Evolutionary conservation across 176 grass and related monocot genomes (phyloP).

Genomic region (Rhynchospora breviuscula): DNA sequence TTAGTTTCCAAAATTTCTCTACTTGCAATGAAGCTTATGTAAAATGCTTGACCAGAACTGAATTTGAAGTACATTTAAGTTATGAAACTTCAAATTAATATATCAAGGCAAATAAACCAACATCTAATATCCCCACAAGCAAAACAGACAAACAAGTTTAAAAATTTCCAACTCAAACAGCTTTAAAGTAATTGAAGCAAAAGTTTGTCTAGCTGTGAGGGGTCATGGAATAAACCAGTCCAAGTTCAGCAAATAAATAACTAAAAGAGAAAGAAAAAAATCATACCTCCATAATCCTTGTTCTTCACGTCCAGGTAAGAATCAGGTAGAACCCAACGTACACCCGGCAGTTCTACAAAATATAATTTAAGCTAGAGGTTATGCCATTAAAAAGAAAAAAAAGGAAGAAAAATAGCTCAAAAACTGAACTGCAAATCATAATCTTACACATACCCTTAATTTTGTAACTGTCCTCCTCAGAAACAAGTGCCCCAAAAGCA

Average conservation of each 20-base stretch:
- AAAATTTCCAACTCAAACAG: neutral
- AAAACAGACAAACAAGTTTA: neutral
- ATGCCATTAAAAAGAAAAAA: neutral
- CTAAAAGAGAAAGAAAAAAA: neutral
- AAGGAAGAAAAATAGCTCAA: neutral
- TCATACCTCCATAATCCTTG: constrained; percentile 88
- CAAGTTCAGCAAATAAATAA: neutral
- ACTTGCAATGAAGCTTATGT: neutral
- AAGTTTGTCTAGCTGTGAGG: neutral
- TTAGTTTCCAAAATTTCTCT: neutral
- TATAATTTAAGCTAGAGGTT: constrained; percentile 4
- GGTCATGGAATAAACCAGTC: neutral
- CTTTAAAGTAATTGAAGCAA: neutral
- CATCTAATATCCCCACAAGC: neutral
- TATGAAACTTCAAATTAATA: neutral
- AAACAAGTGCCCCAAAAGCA: constrained; percentile 75
- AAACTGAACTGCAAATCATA: neutral
- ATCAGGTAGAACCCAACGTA: constrained; percentile 92
- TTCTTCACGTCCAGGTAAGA: constrained; percentile 77
- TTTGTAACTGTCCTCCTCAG: constrained; percentile 78
- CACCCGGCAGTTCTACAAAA: constrained; percentile 52
- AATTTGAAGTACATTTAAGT: neutral
- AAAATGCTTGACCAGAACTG: neutral
- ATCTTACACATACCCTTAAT: constrained; percentile 46
- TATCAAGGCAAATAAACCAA: neutral